Conservation (phyloP, 345 rosid genomes). For the Brassica cretica region DNA sequence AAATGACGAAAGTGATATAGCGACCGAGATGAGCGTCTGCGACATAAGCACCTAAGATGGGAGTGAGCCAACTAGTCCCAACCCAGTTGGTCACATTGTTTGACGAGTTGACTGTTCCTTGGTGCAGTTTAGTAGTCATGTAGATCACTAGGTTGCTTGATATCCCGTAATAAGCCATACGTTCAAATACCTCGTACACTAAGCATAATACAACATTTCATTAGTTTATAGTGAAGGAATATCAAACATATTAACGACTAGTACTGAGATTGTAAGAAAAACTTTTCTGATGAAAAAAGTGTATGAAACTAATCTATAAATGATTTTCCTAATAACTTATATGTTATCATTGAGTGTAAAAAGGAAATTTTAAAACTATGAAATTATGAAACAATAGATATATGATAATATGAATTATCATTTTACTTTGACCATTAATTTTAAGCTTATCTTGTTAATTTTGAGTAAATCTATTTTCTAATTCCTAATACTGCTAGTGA, state of each 20-base stretch:
- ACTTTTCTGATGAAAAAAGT: not conserved
- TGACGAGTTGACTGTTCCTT: slow-evolving; percentile 81
- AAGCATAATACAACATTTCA: not conserved
- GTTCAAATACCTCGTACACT: slow-evolving; percentile 56
- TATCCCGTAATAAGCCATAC: slow-evolving; percentile 91
- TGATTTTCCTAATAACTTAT: not conserved
- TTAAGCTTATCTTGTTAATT: not conserved
- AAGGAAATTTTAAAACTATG: not conserved
- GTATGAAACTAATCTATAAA: not conserved
- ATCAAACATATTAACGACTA: not conserved
- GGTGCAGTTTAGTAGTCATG: slow-evolving; percentile 70
- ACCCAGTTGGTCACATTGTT: slow-evolving; percentile 96
- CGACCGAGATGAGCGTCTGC: slow-evolving; percentile 94
- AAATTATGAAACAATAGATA: not conserved
- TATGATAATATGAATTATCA: not conserved
- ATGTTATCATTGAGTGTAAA: not conserved
- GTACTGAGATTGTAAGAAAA: not conserved
- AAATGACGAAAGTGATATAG: slow-evolving; percentile 66
- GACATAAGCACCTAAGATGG: slow-evolving; percentile 79
- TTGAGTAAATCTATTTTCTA: not conserved
- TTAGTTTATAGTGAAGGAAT: not conserved
- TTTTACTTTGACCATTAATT: not conserved
- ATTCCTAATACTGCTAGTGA: not conserved
- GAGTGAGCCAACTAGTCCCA: slow-evolving; percentile 82
- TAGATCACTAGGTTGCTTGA: slow-evolving; percentile 74